Evolutionary conservation across 2,329 filamentous ascomycete species (phyloP).

Genomic region (Macrophomina phaseolina): DNA sequence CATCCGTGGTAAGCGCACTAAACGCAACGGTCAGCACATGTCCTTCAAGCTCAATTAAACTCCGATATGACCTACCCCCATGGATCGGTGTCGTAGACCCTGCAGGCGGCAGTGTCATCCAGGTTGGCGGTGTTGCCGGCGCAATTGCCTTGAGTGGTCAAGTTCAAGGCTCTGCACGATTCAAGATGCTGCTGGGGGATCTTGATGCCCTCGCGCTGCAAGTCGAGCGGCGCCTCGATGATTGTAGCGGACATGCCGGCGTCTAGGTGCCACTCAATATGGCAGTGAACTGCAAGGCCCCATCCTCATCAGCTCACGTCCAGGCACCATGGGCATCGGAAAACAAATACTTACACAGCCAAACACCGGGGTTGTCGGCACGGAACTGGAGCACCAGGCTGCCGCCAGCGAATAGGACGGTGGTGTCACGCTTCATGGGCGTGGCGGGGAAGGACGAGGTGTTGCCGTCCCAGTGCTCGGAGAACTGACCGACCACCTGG

Average conservation of each 20-base stretch:
- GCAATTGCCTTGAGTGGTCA: slow-evolving; percentile 70
- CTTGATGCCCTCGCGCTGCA: slow-evolving; percentile 56
- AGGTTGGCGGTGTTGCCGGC: slow-evolving; percentile 71
- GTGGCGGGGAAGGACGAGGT: slow-evolving; percentile 38
- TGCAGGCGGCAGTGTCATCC: slow-evolving; percentile 52
- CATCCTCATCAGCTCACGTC: no score
- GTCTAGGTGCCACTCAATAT: slow-evolving; percentile 52
- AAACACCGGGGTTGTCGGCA: slow-evolving; percentile 57
- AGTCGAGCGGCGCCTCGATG: slow-evolving; percentile 57
- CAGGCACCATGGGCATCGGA: no score
- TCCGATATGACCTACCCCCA: neutral
- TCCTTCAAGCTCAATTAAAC: neutral
- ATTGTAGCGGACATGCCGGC: slow-evolving; percentile 59
- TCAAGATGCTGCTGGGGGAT: slow-evolving; percentile 66
- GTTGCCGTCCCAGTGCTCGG: slow-evolving; percentile 38
- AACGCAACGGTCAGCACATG: neutral
- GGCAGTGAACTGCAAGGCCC: slow-evolving; percentile 31
- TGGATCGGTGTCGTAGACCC: slow-evolving; percentile 4
- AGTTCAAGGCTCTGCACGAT: slow-evolving; percentile 57
- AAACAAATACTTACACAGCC: slow-evolving; percentile 1
- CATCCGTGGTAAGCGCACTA: slow-evolving; percentile 3
- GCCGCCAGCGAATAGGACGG: slow-evolving; percentile 60
- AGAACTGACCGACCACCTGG: slow-evolving; percentile 43
- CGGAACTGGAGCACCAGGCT: slow-evolving; percentile 62
- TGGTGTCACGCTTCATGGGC: slow-evolving; percentile 58